Conservation (phyloP, 768 basidiomycete genomes). For the Auriscalpium microsporum region DNA sequence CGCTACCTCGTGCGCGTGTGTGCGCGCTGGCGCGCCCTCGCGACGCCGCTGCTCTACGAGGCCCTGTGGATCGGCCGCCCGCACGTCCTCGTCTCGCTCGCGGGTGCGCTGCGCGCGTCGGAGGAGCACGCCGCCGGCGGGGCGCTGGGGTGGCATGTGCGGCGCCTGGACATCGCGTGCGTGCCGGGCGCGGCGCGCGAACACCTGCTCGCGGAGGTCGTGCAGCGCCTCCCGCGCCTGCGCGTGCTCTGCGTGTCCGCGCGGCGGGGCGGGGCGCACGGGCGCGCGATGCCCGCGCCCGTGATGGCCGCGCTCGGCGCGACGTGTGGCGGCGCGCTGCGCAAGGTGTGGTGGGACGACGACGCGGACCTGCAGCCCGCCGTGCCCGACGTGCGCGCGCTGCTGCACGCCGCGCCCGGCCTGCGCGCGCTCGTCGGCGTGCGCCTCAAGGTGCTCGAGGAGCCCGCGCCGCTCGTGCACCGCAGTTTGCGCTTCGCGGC, state of each 20-base stretch:
- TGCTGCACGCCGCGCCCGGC: neutral
- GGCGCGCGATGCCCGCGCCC: neutral
- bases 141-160: neutral
- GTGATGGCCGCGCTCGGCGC: neutral
- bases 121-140: neutral
- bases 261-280: neutral
- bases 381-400: neutral
- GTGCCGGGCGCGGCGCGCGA: neutral
- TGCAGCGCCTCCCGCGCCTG: neutral
- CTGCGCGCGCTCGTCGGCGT: neutral
- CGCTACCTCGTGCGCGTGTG: constrained; percentile 2
- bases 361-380: neutral
- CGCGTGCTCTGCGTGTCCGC: neutral
- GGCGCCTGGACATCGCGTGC: neutral
- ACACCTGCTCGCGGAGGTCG: neutral
- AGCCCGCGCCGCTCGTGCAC: neutral
- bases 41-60: constrained; percentile 2
- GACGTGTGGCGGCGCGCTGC: neutral
- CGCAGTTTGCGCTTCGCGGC: neutral
- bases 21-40: neutral
- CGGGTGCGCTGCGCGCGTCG: neutral
- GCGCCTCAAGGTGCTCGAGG: neutral
- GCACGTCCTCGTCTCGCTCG: neutral
- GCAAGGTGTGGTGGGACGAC: neutral
- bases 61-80: neutral